phyloP scores from a whole-genome alignment of 169 alveolate genomes.

The Plasmodium relictum region DNA sequence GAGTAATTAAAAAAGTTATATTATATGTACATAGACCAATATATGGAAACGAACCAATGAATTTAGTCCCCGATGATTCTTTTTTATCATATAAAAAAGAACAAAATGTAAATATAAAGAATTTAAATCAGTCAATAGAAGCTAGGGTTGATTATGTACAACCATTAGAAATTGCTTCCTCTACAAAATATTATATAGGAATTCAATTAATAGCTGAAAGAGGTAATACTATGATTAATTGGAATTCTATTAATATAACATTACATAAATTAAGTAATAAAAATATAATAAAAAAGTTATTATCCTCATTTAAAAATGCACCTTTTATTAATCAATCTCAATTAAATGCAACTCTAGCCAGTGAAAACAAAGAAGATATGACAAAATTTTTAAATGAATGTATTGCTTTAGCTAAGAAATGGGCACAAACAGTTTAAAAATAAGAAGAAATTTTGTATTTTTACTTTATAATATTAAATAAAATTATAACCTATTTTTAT shows the following conservation, averaged over 20 bases:
- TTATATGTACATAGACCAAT: slow-evolving; percentile 81
- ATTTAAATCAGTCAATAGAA: slow-evolving; percentile 79
- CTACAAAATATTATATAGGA: slow-evolving; percentile 84
- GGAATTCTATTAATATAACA: slow-evolving; percentile 82
- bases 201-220: slow-evolving; percentile 82
- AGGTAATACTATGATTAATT: slow-evolving; percentile 82
- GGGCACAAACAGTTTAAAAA: slow-evolving; percentile 83
- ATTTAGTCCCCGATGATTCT: slow-evolving; percentile 74
- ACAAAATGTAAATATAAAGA: slow-evolving; percentile 76
- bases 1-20: slow-evolving; percentile 77
- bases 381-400: slow-evolving; percentile 82
- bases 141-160: slow-evolving; percentile 81
- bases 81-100: slow-evolving; percentile 64
- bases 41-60: slow-evolving; percentile 83
- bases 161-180: slow-evolving; percentile 82
- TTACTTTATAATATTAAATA: background rate
- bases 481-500: background rate
- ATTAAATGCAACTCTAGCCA: slow-evolving; percentile 36
- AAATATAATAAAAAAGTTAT: slow-evolving; percentile 77
- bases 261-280: slow-evolving; percentile 81
- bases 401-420: slow-evolving; percentile 80
- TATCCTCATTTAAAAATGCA: slow-evolving; percentile 81
- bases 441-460: no score
- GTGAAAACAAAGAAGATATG: slow-evolving; percentile 79
- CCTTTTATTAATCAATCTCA: slow-evolving; percentile 80